Evolutionary conservation across 371 early-diverging fungal genomes (phyloP).

Genomic region (Mucor velutinosus): DNA sequence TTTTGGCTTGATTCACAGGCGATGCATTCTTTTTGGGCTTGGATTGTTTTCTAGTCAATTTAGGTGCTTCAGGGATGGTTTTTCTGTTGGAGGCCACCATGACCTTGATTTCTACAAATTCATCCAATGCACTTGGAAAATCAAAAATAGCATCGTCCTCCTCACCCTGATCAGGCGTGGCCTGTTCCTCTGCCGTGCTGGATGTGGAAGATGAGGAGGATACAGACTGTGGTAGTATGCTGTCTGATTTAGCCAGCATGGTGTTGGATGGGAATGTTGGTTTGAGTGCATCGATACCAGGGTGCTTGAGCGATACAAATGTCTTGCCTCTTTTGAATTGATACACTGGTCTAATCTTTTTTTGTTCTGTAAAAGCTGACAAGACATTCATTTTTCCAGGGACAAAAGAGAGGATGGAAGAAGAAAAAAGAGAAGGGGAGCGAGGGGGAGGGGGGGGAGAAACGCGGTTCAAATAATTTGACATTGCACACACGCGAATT

Average conservation of each 20-base stretch:
- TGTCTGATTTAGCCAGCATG: neutral
- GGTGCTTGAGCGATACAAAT: neutral
- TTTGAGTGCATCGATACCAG: neutral
- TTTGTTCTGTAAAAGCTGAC: neutral
- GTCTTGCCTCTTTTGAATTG: neutral
- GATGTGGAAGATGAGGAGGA: neutral
- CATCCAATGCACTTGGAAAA: slow-evolving; percentile 10
- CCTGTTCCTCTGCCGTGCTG: neutral
- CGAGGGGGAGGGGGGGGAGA: neutral
- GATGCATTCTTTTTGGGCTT: slow-evolving; percentile 1
- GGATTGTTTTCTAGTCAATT: neutral
- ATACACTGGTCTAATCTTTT: neutral
- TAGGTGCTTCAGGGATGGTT: neutral
- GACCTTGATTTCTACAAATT: slow-evolving; percentile 12
- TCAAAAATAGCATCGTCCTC: slow-evolving; percentile 14
- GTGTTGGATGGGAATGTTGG: neutral
- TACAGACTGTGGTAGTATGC: neutral
- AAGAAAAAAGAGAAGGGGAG: too few species aligned
- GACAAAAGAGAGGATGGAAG: too few species aligned
- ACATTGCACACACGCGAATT: neutral
- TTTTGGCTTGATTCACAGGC: neutral
- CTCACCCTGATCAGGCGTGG: neutral
- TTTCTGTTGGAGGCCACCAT: slow-evolving; percentile 15
- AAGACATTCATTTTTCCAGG: neutral
- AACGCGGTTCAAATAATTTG: neutral